Evolutionary conservation across 345 rosid species (phyloP), one percentile per base, ranked within the genome.

Genomic region (Zanthoxylum bungeanum): DNA sequence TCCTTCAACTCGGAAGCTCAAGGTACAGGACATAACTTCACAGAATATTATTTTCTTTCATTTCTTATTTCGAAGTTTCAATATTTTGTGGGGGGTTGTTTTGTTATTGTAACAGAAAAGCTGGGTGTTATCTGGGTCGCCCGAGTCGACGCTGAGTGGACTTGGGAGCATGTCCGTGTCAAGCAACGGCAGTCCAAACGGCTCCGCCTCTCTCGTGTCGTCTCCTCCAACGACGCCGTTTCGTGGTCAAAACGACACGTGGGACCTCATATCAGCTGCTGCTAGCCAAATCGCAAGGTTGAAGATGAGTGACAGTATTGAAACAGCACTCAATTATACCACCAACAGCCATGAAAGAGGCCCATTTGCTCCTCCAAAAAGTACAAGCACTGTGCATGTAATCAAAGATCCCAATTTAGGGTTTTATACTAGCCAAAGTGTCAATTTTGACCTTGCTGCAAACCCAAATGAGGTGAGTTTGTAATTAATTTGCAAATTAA

Each of bases 241-340:
- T 10, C 69, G 52, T 67, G 66, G 50, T 34, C 60, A 71, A 68
- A 76, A 82, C 33, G 80, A 78, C 69, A 75, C 89, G 2, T 77
- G 85, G 89, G 92, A 87, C 75, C 84, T 92, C 34, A 79, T 92
- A 2, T 81, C 78, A 4, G 92, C 90, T 6, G 97, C 91, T 17
- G 96, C 97, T 4, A 85, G 87, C 16, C 87, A 90, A 77, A 88
- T 92, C 9, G 95, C 93, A 19, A 84, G 88, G 78, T 63, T 91
- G 71, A 83, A 82, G 76, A 52, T 58, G 71, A 76, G 72, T 21
- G 51, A 76, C 24, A n/a, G 24, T 9, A 7, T 21, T 2, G 31
- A 28, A 25, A 76, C 75, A 61, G 81, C 55, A 19, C 42, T 75
- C 25, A 80, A 63, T 14, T 44, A 22, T n/a, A 21, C n/a, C n/a